A percentile compares a stretch with the other conserved stretches of the same genome.
Conservation (phyloP, 2,329 filamentous ascomycete species). For the Alternaria incomplexa region DNA sequence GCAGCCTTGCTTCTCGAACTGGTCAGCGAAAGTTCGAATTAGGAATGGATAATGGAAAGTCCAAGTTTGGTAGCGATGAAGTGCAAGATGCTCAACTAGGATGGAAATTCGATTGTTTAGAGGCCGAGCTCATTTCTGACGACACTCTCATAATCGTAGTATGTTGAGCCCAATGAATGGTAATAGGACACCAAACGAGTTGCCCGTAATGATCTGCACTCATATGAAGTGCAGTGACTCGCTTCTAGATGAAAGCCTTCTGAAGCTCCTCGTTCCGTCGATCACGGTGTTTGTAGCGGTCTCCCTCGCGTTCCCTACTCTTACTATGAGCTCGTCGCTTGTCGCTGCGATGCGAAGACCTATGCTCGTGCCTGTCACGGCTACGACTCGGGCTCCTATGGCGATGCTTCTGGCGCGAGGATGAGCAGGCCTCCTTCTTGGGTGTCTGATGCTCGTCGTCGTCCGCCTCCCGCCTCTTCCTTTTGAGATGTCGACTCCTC, state of each 20-base stretch:
- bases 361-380: slow-evolving; percentile 17
- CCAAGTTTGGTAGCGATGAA: neutral
- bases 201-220: neutral
- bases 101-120: neutral
- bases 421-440: slow-evolving; percentile 11
- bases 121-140: too few relatives aligned
- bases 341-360: slow-evolving; percentile 20
- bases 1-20: too few relatives aligned
- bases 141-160: neutral
- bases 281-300: neutral
- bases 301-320: slow-evolving; percentile 4
- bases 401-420: slow-evolving; percentile 20
- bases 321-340: slow-evolving; percentile 24
- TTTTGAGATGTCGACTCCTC: slow-evolving; percentile 42
- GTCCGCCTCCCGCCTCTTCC: slow-evolving; percentile 39
- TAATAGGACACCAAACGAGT: neutral
- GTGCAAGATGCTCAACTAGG: neutral
- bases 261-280: neutral
- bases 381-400: slow-evolving; percentile 21
- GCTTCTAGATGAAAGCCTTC: neutral
- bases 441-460: slow-evolving; percentile 49
- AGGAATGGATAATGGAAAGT: too few relatives aligned
- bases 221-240: neutral
- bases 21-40: too few relatives aligned
- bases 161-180: neutral